These are phyloP conservation scores for Monosporascus sp. DNA, from an alignment of 2,329 filamentous ascomycete species.

Conservation along the genomic window DNA sequence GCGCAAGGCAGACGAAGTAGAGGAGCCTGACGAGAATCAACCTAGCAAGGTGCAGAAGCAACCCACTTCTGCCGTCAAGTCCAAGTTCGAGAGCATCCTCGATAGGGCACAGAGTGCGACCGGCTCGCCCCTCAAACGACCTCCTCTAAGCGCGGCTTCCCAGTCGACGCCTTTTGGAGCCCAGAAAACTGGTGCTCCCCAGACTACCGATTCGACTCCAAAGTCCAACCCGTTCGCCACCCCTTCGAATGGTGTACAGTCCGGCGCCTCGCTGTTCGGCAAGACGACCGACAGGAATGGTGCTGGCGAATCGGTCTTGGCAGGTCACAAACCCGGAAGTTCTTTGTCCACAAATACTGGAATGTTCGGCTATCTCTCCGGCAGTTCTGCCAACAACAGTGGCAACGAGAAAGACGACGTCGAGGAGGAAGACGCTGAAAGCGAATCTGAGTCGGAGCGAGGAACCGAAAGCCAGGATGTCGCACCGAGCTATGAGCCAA, in stretches of 20 bases:
- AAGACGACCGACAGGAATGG: constrained; percentile 25
- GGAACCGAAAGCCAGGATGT: constrained; percentile 37
- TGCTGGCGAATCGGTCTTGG: constrained; percentile 18
- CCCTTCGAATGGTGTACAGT: constrained; percentile 32
- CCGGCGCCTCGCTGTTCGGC: constrained; percentile 29
- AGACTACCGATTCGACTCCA: constrained; percentile 25
- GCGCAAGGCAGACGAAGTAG: constrained; percentile 42
- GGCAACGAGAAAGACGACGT: constrained; percentile 39
- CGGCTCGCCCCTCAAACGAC: constrained; percentile 19
- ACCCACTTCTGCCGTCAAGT: constrained; percentile 47
- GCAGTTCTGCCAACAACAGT: constrained; percentile 51
- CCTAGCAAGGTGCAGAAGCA: constrained; percentile 47
- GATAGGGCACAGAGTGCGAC: constrained; percentile 38
- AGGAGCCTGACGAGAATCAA: constrained; percentile 40
- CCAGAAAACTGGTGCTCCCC: constrained; percentile 13
- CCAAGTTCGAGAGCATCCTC: constrained; percentile 52
- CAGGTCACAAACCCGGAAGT: constrained; percentile 17
- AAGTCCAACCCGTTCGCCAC: constrained; percentile 27
- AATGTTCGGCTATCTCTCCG: constrained; percentile 57
- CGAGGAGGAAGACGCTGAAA: constrained; percentile 42
- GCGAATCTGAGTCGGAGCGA: constrained; percentile 38
- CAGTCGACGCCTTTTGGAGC: constrained; percentile 9
- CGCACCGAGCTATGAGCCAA: constrained; percentile 38
- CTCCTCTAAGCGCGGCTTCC: constrained; percentile 9
- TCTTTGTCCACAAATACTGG: constrained; percentile 21